Base-by-base conservation (phyloP, 2,329 filamentous ascomycete species). In the Colletotrichum paranaense region DNA sequence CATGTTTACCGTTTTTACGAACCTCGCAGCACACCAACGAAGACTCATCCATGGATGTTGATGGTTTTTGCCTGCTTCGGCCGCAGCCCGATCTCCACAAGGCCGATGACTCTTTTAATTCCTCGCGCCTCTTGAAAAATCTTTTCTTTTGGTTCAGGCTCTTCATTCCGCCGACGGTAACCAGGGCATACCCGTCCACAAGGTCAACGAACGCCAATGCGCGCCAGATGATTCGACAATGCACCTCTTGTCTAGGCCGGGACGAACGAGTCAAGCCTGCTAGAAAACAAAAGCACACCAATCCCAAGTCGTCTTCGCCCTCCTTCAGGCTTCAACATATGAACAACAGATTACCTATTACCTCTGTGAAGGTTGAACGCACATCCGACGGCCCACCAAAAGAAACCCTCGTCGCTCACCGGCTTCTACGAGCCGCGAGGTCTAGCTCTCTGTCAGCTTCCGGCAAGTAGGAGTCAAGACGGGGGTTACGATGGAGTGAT, bases 221-320 rank as follows among this genome's bases (percentile, higher is more conserved):
- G 35, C 35, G 5, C 32, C 32, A 46, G 32, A 30, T 62, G 57
- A 71, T 65, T 58, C 57, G 46, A 59, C 62, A 62, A 62, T 73
- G 60, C 71, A 56, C 19, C 53, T 26, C 30, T 56, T 55, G 24
- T 56, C 30, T 49, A 35, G 32, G 52, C 60, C 67, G 28, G 66
- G 53, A 60, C 46, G 58, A 68, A 42, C 70, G 67, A 73, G 55
- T 66, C 71, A 71, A 73, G 71, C 67, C 63, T 35, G n/a, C 26
- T 22, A 28, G 49, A 22, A 66, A 46, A 57, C n/a, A 49, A 66
- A 28, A n/a, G 9, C 35, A 66, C 22, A 5, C 71, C 67, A 73
- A 62, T 73, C 67, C 67, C 19, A 66, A 42, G 12, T 56, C 35
- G 62, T 49, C 26, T 30, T 62, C 67, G 35, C 71, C 71, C 71